Evolutionary conservation across 495 filamentous ascomycete genomes (phyloP).

Genomic region (Xylaria flabelliformis): DNA sequence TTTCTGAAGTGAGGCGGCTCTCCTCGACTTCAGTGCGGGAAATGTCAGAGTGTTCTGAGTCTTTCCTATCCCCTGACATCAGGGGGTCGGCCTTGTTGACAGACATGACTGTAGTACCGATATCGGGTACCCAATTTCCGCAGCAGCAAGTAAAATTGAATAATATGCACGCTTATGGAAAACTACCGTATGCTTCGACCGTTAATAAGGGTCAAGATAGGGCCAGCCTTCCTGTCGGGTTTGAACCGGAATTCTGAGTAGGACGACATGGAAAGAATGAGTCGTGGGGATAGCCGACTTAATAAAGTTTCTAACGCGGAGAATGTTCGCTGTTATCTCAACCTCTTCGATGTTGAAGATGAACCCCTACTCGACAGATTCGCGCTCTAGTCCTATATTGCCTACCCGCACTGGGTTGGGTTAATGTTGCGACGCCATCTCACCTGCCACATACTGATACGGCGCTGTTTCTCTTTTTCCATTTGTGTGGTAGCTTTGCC

Average conservation of each 20-base stretch:
- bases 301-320: background rate
- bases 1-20: conserved; percentile 1
- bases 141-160: background rate
- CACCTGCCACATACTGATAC: background rate
- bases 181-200: background rate
- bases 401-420: background rate
- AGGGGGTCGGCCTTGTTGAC: conserved; percentile 26
- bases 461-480: background rate
- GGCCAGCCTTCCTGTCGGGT: background rate
- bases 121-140: background rate
- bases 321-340: background rate
- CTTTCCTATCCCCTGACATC: conserved; percentile 30
- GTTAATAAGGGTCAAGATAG: background rate
- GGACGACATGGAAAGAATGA: background rate
- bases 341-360: background rate
- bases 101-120: conserved; percentile 24
- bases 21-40: conserved; percentile 35
- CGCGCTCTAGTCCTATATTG: background rate
- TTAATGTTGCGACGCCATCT: conserved; percentile 7
- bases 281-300: background rate
- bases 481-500: background rate
- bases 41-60: conserved; percentile 31
- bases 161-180: background rate
- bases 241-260: background rate
- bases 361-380: background rate